Evolutionary conservation across 495 filamentous ascomycete genomes (phyloP), one percentile per base, ranked within the genome.

Genomic region (Venustampulla echinocandica): DNA sequence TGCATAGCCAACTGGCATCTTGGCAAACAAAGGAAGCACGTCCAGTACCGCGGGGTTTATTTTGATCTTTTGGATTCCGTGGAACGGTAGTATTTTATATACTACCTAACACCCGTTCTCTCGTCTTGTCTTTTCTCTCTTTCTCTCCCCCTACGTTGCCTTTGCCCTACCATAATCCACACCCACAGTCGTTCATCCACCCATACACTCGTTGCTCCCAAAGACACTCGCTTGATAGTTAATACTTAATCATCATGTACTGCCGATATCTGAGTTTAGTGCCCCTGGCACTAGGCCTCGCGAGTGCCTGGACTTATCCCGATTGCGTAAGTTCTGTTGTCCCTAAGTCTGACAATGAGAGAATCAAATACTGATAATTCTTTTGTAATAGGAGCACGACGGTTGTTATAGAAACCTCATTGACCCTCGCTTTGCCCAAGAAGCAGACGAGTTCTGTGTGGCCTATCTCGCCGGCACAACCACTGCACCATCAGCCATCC

Each of bases 371-470:
- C 4, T 23, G 7, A 36, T 52, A 22, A 52, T 14, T 15, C 15
- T 3, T 36, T 11, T 15, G 44, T 19, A 18, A 32, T 15, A 52
- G 49, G 58, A 63, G 6, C 34, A 46, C 10, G 58, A 64, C 41
- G 58, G 59, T 54, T 66, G 63, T 54, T 63, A 59, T 44, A 49
- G 46, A 28, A 49, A 64, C n/a, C 28, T 66, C 48, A 50, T 52
- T 35, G 58, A 64, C 24, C 20, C 7, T 4, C 50, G 52, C 24
- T 61, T 59, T 35, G 5, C 18, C 6, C 51, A n/a, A 1, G 42
- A 53, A 38, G 58, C 52, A 21, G 46, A 40, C n/a, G 23, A 27
- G 1, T 63, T 48, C 34, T 66, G 63, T 46, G 47, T 54, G 0
- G 46, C 47, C 35, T 61, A 57, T 39, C 52, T 64, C 21, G 27